Conservation (phyloP, 495 filamentous ascomycete genomes). For the Acidiella bohemica region DNA sequence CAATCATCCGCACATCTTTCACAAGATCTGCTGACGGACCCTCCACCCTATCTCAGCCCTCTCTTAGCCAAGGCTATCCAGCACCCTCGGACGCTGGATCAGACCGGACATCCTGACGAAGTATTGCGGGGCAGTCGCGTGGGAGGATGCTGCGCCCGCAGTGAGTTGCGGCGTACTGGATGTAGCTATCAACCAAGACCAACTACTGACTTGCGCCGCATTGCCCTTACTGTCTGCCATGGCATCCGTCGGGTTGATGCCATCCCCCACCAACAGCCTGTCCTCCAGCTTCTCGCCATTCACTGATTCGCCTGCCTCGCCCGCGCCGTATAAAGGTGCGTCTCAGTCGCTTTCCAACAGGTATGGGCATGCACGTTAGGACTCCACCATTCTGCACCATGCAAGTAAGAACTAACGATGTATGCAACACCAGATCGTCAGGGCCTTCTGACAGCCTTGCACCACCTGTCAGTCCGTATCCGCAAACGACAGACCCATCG, state of each 20-base stretch:
- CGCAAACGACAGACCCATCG: slow-evolving; percentile 47
- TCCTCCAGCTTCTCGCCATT: slow-evolving; percentile 47
- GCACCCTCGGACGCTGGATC: too few species aligned
- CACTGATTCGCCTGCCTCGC: slow-evolving; percentile 43
- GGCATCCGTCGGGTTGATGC: slow-evolving; percentile 19
- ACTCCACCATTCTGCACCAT: too few species aligned
- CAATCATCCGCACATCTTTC: too few species aligned
- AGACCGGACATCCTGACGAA: too few species aligned
- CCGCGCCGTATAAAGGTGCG: slow-evolving; percentile 38
- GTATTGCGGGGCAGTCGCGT: too few species aligned
- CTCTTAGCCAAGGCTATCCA: too few species aligned
- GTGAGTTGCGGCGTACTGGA: slow-evolving; percentile 2
- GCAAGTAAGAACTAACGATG: slow-evolving; percentile 20
- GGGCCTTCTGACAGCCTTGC: slow-evolving; percentile 25
- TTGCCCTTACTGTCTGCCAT: background rate
- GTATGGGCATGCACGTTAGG: slow-evolving; percentile 23
- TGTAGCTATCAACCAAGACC: background rate
- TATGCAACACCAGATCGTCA: slow-evolving; percentile 14
- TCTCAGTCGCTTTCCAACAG: slow-evolving; percentile 35
- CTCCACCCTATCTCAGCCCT: too few species aligned
- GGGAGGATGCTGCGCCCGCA: too few species aligned
- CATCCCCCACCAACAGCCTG: slow-evolving; percentile 29
- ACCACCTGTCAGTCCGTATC: slow-evolving; percentile 28
- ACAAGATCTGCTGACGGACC: too few species aligned
- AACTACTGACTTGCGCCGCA: background rate